These are phyloP conservation scores for Conidiobolus incongruus DNA, from an alignment of 371 early-diverging fungal genomes.

Conservation along the genomic window DNA sequence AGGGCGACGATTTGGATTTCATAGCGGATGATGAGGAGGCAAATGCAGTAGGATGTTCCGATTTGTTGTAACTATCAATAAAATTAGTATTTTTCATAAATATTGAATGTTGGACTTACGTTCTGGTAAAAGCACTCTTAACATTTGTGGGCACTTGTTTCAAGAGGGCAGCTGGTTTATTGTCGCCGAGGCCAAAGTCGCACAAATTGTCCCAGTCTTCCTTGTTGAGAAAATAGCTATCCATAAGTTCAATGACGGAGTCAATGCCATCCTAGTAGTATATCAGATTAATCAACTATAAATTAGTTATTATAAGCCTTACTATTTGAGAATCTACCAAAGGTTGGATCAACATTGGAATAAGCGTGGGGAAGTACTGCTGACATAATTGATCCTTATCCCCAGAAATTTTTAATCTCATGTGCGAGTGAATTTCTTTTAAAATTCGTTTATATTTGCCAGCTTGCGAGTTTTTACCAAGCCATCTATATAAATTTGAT, in stretches of 20 bases:
- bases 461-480: conserved; percentile 85
- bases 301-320: too few relatives aligned
- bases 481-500: conserved; percentile 26
- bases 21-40: conserved; percentile 14
- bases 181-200: conserved; percentile 41
- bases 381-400: conserved; percentile 69
- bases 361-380: conserved; percentile 56
- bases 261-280: conserved; percentile 26
- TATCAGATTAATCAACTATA: too few relatives aligned
- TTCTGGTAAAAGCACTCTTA: conserved; percentile 64
- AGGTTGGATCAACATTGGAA: conserved; percentile 32
- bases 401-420: conserved; percentile 54
- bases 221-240: conserved; percentile 64
- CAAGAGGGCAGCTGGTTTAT: conserved; percentile 17
- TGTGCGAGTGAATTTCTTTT: conserved; percentile 60
- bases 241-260: conserved; percentile 62
- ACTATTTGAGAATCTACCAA: too few relatives aligned
- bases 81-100: conserved; percentile 2
- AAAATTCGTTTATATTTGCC: conserved; percentile 46
- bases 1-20: conserved; percentile 12
- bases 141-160: conserved; percentile 35
- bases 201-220: conserved; percentile 73
- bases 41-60: conserved; percentile 46
- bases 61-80: conserved; percentile 40
- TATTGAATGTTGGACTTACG: conserved; percentile 16